These are phyloP conservation scores for Extremus antarcticus DNA, from an alignment of 495 filamentous ascomycete species.

Conservation along the genomic window DNA sequence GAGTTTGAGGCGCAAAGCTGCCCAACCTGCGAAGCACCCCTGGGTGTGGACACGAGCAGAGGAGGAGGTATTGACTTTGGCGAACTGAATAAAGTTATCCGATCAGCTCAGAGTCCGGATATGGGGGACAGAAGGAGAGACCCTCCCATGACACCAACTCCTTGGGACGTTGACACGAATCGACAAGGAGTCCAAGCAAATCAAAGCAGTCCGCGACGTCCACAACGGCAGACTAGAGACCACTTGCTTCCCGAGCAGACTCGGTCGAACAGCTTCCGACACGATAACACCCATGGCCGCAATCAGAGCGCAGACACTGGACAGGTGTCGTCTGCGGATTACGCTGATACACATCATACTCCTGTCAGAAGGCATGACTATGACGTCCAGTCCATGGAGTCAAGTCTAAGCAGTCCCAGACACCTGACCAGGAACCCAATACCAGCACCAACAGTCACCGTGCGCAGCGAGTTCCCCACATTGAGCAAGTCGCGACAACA, in stretches of 20 bases:
- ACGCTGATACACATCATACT: conserved; percentile 47
- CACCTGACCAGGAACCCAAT: conserved; percentile 77
- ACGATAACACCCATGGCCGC: conserved; percentile 42
- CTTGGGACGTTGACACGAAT: conserved; percentile 47
- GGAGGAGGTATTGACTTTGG: conserved; percentile 60
- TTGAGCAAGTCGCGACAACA: conserved; percentile 85
- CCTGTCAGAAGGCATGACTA: conserved; percentile 71
- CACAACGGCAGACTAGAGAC: conserved; percentile 16
- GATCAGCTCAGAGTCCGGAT: conserved; percentile 65
- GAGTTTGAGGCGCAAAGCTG: conserved; percentile 93
- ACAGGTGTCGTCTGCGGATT: conserved; percentile 54
- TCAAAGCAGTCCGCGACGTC: conserved; percentile 21
- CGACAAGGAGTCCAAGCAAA: conserved; percentile 16
- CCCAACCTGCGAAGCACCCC: conserved; percentile 84
- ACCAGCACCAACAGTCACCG: conserved; percentile 76
- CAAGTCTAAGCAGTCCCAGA: conserved; percentile 65
- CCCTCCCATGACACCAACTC: conserved; percentile 43
- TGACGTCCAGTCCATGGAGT: conserved; percentile 93
- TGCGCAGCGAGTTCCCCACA: conserved; percentile 94
- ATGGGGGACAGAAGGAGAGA: conserved; percentile 33
- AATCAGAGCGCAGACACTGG: conserved; percentile 70
- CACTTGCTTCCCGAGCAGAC: conserved; percentile 31
- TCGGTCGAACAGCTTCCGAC: conserved; percentile 39
- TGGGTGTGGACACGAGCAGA: conserved; percentile 87
- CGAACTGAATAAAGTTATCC: conserved; percentile 90